These are phyloP conservation scores for Scenedesmus sp. DNA, from an alignment of 163 green algal genomes.

Conservation along the genomic window DNA sequence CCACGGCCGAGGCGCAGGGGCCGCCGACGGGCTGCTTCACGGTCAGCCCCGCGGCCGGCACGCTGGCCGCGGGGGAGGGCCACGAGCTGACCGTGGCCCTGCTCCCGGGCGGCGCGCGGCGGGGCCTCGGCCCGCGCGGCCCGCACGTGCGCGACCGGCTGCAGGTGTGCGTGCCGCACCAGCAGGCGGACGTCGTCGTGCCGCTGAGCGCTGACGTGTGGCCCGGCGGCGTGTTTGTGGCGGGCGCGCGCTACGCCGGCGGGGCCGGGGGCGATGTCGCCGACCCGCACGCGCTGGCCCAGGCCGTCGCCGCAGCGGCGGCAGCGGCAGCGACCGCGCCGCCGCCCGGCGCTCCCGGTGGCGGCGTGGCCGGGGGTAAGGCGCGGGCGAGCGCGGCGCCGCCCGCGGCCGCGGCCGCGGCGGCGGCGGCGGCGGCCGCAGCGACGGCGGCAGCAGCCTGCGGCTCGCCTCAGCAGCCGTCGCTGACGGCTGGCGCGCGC, in stretches of 20 bases:
- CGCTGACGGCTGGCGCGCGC: no score
- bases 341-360: no score
- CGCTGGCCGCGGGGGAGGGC: conserved; percentile 18
- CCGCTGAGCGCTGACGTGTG: conserved; percentile 9
- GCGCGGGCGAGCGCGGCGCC: neutral
- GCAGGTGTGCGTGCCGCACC: conserved; percentile 26
- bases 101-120: neutral
- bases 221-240: conserved; percentile 27
- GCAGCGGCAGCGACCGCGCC: neutral
- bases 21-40: conserved; percentile 19
- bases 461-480: neutral
- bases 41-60: conserved; percentile 5
- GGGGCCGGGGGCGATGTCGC: neutral
- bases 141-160: conserved; percentile 30
- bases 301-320: neutral
- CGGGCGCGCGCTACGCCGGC: conserved; percentile 13
- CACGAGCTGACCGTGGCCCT: conserved; percentile 30
- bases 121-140: neutral
- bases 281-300: neutral
- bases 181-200: conserved; percentile 37
- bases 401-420: neutral
- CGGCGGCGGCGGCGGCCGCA: neutral
- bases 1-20: neutral
- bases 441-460: neutral
- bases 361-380: neutral